Evolutionary conservation across 1,284 basidiomycete genomes (phyloP).

Genomic region (Austroboletus olivaceoglutinosus): DNA sequence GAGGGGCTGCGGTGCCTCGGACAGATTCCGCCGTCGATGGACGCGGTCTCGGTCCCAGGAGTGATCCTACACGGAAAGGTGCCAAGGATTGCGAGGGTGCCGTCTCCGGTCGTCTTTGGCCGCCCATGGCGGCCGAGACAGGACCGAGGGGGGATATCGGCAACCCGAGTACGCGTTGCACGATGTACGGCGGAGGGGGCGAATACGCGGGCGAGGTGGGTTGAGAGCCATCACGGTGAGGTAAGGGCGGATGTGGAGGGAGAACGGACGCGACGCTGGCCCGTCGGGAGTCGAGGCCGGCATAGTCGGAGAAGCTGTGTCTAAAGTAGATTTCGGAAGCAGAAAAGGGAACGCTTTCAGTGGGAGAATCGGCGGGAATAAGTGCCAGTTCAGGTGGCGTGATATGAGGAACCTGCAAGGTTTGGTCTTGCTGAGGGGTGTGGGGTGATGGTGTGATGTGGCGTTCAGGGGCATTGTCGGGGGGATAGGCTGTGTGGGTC

Average conservation of each 20-base stretch:
- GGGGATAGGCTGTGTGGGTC: constrained; percentile 31
- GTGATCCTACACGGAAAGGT: constrained; percentile 20
- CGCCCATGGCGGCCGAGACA: neutral
- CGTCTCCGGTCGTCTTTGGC: constrained; percentile 7
- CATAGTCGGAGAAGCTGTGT: constrained; percentile 50
- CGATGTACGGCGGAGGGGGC: constrained; percentile 31
- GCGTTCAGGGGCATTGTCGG: constrained; percentile 20
- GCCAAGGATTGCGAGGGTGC: neutral
- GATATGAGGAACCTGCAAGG: constrained; percentile 13
- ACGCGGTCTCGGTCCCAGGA: constrained; percentile 32
- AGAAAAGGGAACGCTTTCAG: constrained; percentile 66
- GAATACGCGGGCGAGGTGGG: constrained; percentile 9
- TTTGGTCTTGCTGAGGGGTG: constrained; percentile 5
- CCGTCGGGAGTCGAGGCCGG: constrained; percentile 39
- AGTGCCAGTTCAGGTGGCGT: constrained; percentile 19
- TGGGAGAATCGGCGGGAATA: constrained; percentile 47
- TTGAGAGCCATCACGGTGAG: constrained; percentile 30
- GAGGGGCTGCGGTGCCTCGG: constrained; percentile 22
- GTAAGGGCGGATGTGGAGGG: constrained; percentile 53
- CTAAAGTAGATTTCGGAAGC: constrained; percentile 66
- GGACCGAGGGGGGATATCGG: constrained; percentile 24
- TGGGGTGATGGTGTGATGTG: constrained; percentile 12
- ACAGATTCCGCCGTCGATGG: constrained; percentile 20
- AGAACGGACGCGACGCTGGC: constrained; percentile 40
- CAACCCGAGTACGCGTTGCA: constrained; percentile 32